phyloP scores from a whole-genome alignment of 2,329 filamentous ascomycete species.

The Pyricularia sp. region DNA sequence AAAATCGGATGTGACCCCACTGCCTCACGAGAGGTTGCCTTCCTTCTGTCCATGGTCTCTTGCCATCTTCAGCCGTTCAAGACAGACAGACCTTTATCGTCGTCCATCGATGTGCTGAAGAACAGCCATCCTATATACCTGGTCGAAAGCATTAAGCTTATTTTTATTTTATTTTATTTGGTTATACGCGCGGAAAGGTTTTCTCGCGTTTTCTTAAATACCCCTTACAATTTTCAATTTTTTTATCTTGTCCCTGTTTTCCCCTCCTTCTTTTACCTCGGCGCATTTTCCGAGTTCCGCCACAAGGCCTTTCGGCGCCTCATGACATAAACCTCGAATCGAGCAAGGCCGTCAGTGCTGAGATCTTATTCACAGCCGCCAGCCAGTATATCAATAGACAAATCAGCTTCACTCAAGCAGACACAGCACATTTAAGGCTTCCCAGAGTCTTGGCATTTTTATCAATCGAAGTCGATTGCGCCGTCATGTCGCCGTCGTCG shows the following conservation, averaged over 20 bases:
- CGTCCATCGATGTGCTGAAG: background rate
- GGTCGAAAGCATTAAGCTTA: background rate
- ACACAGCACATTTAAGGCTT: background rate
- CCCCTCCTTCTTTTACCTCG: background rate
- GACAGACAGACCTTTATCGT: background rate
- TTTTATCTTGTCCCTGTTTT: background rate
- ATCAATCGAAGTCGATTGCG: background rate
- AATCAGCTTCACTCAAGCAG: background rate
- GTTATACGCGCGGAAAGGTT: background rate
- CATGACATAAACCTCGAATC: background rate
- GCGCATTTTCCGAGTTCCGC: background rate
- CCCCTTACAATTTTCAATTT: background rate
- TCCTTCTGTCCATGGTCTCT: background rate
- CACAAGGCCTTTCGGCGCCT: background rate
- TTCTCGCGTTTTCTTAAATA: background rate
- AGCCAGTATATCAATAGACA: background rate
- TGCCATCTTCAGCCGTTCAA: background rate
- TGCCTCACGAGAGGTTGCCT: background rate
- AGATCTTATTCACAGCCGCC: background rate
- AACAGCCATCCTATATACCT: background rate
- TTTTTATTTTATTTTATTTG: background rate
- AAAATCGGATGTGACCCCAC: slow-evolving; percentile 1
- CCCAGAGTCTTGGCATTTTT: background rate
- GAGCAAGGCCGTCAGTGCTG: background rate
- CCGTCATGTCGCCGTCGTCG: slow-evolving; percentile 42